Evolutionary conservation across 1,284 basidiomycete genomes (phyloP).

Genomic region (Malassezia sympodialis): DNA sequence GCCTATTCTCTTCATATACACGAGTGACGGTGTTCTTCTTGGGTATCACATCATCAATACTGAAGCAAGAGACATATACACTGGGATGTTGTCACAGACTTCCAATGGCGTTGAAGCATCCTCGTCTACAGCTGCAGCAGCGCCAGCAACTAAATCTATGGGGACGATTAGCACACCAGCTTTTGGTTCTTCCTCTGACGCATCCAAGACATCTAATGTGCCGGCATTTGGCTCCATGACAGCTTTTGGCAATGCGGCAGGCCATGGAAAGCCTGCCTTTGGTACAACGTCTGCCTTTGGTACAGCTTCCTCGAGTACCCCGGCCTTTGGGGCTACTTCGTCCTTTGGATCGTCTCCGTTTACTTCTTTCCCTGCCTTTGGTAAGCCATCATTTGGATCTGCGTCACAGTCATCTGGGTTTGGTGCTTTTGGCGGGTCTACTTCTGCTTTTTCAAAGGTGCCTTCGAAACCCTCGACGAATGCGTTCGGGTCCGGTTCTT

Average conservation of each 20-base stretch:
- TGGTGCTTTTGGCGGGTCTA: not conserved
- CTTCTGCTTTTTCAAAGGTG: conserved; percentile 19
- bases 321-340: conserved; percentile 47
- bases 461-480: conserved; percentile 16
- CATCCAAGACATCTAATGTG: too few relatives aligned
- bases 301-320: conserved; percentile 19
- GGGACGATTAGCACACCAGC: conserved; percentile 8
- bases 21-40: conserved; percentile 67
- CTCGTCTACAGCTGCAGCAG: not conserved
- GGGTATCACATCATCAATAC: conserved; percentile 65
- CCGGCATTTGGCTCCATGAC: conserved; percentile 22
- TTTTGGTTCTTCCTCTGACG: too few relatives aligned
- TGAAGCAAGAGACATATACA: conserved; percentile 49
- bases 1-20: conserved; percentile 65
- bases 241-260: conserved; percentile 20
- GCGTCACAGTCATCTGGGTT: conserved; percentile 9
- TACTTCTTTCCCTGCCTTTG: conserved; percentile 23
- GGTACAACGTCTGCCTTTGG: conserved; percentile 21
- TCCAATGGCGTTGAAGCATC: not conserved
- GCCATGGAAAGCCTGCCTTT: conserved; percentile 18
- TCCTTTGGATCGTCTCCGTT: conserved; percentile 45
- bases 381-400: conserved; percentile 10
- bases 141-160: not conserved
- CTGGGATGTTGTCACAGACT: conserved; percentile 45
- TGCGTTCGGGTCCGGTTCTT: conserved; percentile 19